A percentile compares a stretch with the other conserved stretches of the same genome.
Conservation (phyloP, 2,329 filamentous ascomycete species). For the Corinectria fuckeliana region DNA sequence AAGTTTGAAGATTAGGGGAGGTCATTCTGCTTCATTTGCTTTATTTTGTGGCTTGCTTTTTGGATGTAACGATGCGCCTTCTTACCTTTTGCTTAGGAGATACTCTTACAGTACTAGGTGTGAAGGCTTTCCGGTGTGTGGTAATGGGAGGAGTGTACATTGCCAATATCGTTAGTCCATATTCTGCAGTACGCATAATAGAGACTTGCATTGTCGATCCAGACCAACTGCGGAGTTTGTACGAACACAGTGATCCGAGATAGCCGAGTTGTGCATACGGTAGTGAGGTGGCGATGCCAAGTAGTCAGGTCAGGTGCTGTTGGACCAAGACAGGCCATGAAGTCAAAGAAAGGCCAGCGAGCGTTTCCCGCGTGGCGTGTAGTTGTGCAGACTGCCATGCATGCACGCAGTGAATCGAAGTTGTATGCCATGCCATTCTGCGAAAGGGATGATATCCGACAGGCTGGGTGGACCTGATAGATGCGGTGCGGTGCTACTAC, state of each 20-base stretch:
- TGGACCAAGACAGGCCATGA: neutral
- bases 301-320: too few species aligned
- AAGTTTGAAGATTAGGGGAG: slow-evolving; percentile 23
- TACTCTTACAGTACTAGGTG: slow-evolving; percentile 14
- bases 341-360: neutral
- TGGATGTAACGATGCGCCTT: slow-evolving; percentile 22
- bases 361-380: neutral
- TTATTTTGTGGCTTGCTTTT: slow-evolving; percentile 13
- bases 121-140: slow-evolving; percentile 13
- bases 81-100: slow-evolving; percentile 7
- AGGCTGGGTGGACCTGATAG: neutral
- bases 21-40: slow-evolving; percentile 18
- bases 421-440: neutral
- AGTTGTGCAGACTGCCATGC: neutral
- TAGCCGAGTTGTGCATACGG: neutral
- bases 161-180: slow-evolving; percentile 11
- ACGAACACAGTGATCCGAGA: neutral
- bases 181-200: slow-evolving; percentile 16
- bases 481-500: neutral
- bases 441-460: neutral
- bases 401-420: neutral
- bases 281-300: neutral
- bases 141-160: neutral
- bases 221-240: neutral
- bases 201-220: slow-evolving; percentile 26